Conservation (phyloP, 257 asterid species). For the Marsdenia floribunda region DNA sequence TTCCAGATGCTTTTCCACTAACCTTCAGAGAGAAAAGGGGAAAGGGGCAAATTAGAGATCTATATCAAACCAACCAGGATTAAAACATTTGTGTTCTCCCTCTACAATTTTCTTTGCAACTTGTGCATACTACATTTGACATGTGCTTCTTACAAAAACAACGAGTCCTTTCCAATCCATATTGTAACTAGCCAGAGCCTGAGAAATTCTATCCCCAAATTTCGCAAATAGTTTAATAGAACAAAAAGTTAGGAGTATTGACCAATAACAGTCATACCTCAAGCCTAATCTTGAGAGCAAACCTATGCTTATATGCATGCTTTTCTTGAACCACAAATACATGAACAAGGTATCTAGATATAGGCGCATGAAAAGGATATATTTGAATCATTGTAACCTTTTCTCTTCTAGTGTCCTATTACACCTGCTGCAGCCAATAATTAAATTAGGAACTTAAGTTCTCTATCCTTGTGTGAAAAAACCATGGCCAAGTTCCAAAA, state of each 20-base stretch:
- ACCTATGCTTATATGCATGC: background rate
- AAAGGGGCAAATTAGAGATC: conserved; percentile 11
- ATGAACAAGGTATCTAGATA: background rate
- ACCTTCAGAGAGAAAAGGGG: conserved; percentile 35
- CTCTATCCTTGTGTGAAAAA: background rate
- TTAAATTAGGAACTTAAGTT: background rate
- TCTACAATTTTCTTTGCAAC: background rate
- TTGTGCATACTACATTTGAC: background rate
- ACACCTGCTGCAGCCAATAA: background rate
- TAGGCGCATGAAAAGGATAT: background rate
- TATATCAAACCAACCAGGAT: background rate
- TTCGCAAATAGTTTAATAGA: background rate
- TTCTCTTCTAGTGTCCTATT: background rate
- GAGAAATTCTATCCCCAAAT: background rate
- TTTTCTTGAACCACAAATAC: background rate
- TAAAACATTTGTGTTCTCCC: background rate
- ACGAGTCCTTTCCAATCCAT: background rate
- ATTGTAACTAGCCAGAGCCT: background rate
- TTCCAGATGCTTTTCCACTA: conserved; percentile 64
- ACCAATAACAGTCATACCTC: background rate
- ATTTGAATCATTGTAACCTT: background rate
- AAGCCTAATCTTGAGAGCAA: background rate
- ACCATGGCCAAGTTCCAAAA: background rate
- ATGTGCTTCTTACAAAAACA: background rate
- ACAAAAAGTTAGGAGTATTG: background rate